Base-by-base conservation (phyloP, 2,329 filamentous ascomycete species). In the Exophiala calicioides region DNA sequence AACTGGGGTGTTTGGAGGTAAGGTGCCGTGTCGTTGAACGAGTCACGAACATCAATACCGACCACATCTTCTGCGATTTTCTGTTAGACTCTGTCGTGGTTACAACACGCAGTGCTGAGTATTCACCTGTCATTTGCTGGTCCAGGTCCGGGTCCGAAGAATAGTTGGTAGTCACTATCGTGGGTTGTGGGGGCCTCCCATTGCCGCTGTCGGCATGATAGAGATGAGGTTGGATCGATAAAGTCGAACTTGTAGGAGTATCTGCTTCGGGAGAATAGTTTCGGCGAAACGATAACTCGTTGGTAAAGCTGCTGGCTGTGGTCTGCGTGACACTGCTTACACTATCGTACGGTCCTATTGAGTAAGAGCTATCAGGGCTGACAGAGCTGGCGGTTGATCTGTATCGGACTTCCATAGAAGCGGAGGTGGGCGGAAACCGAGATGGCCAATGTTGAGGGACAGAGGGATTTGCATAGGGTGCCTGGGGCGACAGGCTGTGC, bases 41-140 rank as follows among this genome's bases (percentile, higher is more conserved):
- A 37, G 20, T 24, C 32, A 45, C 39, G 44, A 15, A 30, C 23
- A n/a, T 47, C 53, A 24, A 56, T 53, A 27, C 53, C 53, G 32
- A 47, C 16, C 7, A 56, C 29, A 31, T 31, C 52, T 36, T 43
- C 44, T 44, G 27, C 13, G 16, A 29, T 10, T 13, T 20, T 26
- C 19, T 20, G 26, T 39, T 26, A 49, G 40, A 31, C 15, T 24
- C 10, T 15, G 18, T 12, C 19, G 13, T 34, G 18, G 10, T 15
- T 6, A 5, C 19, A 9, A 34, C 13, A 24, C 12, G 20, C 16
- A 16, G 23, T 9, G 15, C 13, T 5, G 8, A 23, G n/a, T 33
- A 33, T 15, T 36, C 26, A 50, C 51, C 47, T 47, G 34, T 50
- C 51, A 54, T 54, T 29, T 40, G 35, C 13, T 26, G 16, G 33